These are phyloP conservation scores for Aspergillus spinulosporus DNA, from an alignment of 2,329 filamentous ascomycete genomes.

Conservation along the genomic window DNA sequence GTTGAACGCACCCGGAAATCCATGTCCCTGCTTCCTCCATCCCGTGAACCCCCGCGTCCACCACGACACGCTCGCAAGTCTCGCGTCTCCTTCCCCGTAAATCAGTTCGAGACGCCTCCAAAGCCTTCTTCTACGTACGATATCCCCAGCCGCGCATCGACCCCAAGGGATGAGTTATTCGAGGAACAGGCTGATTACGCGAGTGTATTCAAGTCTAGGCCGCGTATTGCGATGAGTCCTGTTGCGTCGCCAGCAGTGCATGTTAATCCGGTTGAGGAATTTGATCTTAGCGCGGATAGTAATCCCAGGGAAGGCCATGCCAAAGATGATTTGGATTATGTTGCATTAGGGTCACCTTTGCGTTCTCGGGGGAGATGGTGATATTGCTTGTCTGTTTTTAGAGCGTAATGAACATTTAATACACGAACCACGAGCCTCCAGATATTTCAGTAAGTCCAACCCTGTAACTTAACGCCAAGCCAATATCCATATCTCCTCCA, in stretches of 20 bases:
- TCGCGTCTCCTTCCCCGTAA: constrained; percentile 51
- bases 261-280: constrained; percentile 30
- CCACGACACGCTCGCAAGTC: constrained; percentile 20
- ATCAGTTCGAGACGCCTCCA: constrained; percentile 58
- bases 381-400: neutral
- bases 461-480: neutral
- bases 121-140: constrained; percentile 28
- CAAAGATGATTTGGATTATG: constrained; percentile 24
- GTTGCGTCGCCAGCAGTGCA: constrained; percentile 46
- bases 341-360: constrained; percentile 27
- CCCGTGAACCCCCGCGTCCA: constrained; percentile 24
- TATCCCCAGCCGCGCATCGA: constrained; percentile 38
- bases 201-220: constrained; percentile 80
- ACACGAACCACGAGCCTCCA: neutral
- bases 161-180: constrained; percentile 69
- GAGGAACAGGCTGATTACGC: constrained; percentile 72
- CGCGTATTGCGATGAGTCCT: constrained; percentile 76
- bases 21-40: constrained; percentile 64
- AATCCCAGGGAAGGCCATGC: constrained; percentile 11
- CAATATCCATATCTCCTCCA: too few relatives aligned
- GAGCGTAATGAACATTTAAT: neutral
- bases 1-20: constrained; percentile 79
- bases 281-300: constrained; percentile 25
- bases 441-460: neutral
- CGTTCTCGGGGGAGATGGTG: constrained; percentile 18